Evolutionary conservation across 2,329 filamentous ascomycete genomes (phyloP).

Genomic region (Colletotrichum spinosum): DNA sequence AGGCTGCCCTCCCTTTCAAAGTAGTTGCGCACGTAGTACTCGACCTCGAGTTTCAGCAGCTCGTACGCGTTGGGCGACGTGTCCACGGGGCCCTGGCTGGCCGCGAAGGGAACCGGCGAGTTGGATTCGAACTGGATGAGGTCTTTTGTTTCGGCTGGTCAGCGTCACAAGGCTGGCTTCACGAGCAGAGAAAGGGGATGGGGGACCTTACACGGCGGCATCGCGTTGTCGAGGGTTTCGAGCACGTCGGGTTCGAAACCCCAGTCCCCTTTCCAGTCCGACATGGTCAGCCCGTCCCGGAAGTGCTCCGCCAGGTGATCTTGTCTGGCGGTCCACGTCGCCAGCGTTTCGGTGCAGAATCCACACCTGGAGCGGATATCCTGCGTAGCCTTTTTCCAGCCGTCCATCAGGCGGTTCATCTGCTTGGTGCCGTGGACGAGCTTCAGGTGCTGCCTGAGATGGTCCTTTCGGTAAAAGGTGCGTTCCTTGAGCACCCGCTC

Average conservation of each 20-base stretch:
- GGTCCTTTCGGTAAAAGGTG: conserved; percentile 57
- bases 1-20: conserved; percentile 38
- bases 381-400: conserved; percentile 50
- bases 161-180: not conserved
- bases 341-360: conserved; percentile 51
- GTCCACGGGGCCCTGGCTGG: conserved; percentile 28
- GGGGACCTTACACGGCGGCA: conserved; percentile 50
- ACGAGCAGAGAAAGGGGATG: not conserved
- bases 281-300: conserved; percentile 54
- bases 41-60: conserved; percentile 49
- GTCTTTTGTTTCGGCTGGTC: not conserved
- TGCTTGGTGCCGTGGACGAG: conserved; percentile 55
- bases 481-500: conserved; percentile 59
- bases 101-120: conserved; percentile 18
- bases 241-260: conserved; percentile 51
- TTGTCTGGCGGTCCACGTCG: conserved; percentile 50
- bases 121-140: conserved; percentile 31
- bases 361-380: conserved; percentile 54
- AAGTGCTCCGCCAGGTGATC: conserved; percentile 57
- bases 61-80: conserved; percentile 47
- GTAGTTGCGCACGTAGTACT: conserved; percentile 43
- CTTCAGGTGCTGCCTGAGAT: conserved; percentile 56
- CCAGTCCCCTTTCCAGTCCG: conserved; percentile 58
- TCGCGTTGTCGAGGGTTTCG: conserved; percentile 54
- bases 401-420: conserved; percentile 56